phyloP scores from a whole-genome alignment of 139 green algal species.

The Bryopsis sp. region DNA sequence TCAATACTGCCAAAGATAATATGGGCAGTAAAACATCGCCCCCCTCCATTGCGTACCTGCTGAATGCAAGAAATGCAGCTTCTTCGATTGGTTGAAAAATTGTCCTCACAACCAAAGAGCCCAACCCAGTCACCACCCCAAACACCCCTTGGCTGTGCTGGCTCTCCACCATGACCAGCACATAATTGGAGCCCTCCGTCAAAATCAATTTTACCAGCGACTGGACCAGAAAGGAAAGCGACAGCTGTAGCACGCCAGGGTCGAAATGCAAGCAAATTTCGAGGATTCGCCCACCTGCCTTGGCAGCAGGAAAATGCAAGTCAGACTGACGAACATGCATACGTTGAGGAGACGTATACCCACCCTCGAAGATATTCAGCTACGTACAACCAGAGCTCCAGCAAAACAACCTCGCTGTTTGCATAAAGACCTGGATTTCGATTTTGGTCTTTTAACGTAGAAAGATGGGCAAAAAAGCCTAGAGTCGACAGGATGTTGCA shows the following conservation, averaged over 20 bases:
- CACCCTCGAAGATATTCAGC: neutral
- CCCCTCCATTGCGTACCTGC: slow-evolving; percentile 30
- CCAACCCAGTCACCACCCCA: slow-evolving; percentile 76
- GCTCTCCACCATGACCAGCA: slow-evolving; percentile 34
- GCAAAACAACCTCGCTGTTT: neutral
- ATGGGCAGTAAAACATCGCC: too few species aligned
- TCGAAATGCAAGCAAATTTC: too few species aligned
- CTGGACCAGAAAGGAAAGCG: too few species aligned
- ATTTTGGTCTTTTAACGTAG: neutral
- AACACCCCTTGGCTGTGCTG: slow-evolving; percentile 64
- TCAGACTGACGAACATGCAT: too few species aligned
- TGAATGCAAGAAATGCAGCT: slow-evolving; percentile 73
- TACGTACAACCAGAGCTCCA: too few species aligned
- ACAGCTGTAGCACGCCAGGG: too few species aligned
- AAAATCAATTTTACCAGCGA: slow-evolving; percentile 71
- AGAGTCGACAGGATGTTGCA: neutral
- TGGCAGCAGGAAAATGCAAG: too few species aligned
- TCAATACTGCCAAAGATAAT: too few species aligned
- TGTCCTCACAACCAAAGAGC: slow-evolving; percentile 72
- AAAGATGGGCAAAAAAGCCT: neutral
- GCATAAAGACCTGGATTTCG: neutral
- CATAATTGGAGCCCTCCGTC: slow-evolving; percentile 69
- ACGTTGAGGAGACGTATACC: neutral
- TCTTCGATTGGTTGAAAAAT: slow-evolving; percentile 82
- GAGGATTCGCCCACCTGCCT: too few species aligned